Evolutionary conservation across 2,329 filamentous ascomycete species (phyloP).

Genomic region (Chaetomiaceae sp.): DNA sequence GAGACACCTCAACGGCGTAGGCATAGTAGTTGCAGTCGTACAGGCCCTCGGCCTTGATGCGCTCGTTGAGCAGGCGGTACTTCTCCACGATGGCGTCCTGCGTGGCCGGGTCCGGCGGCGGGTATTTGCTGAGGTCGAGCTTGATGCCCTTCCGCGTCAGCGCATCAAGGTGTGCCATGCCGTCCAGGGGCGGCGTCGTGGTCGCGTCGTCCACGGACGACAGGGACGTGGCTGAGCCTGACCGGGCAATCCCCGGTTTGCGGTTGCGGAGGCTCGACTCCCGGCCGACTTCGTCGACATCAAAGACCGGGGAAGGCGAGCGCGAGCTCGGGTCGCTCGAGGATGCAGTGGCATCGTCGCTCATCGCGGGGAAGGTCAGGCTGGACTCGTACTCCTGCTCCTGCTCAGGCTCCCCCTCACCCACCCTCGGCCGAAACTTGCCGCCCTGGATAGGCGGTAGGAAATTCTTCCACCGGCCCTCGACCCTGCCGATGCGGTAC

Average conservation of each 20-base stretch:
- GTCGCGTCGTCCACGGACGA: slow-evolving; percentile 45
- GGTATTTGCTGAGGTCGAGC: slow-evolving; percentile 74
- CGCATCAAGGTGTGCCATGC: slow-evolving; percentile 63
- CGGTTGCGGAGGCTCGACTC: slow-evolving; percentile 29
- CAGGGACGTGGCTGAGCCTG: slow-evolving; percentile 54
- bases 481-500: slow-evolving; percentile 76
- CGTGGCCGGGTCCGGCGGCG: slow-evolving; percentile 63
- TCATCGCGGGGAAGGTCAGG: not conserved
- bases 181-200: slow-evolving; percentile 40
- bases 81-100: slow-evolving; percentile 72
- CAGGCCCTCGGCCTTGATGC: slow-evolving; percentile 66
- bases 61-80: slow-evolving; percentile 71
- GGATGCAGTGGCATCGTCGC: slow-evolving; percentile 26
- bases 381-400: slow-evolving; percentile 9
- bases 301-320: slow-evolving; percentile 47
- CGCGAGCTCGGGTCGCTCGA: slow-evolving; percentile 42
- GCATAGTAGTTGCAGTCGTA: slow-evolving; percentile 79
- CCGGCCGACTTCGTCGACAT: slow-evolving; percentile 26
- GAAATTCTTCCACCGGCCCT: slow-evolving; percentile 83
- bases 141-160: slow-evolving; percentile 68
- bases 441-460: slow-evolving; percentile 88
- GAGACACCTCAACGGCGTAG: slow-evolving; percentile 67
- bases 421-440: slow-evolving; percentile 26
- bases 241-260: slow-evolving; percentile 26
- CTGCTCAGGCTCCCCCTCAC: slow-evolving; percentile 15